Evolutionary conservation across 352 stramenopile genomes (phyloP), one percentile per base, ranked within the genome.

Genomic region (Pelagophyceae sp.): DNA sequence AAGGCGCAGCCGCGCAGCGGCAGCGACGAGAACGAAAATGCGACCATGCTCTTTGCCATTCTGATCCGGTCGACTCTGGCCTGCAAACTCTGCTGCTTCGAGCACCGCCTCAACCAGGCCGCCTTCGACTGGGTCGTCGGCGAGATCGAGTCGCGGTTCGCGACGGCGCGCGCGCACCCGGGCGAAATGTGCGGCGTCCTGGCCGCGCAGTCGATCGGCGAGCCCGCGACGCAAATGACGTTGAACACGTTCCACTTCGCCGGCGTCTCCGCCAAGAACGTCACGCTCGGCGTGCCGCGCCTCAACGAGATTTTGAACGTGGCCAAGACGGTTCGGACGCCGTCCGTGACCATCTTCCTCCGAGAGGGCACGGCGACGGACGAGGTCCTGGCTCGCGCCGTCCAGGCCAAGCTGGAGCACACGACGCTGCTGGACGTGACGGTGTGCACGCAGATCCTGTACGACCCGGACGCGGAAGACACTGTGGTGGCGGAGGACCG

Each of bases 241-340:
- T 87, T 99, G 72, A 99, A 99, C 87, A 99, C 96, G 67, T 99
- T 99, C 87, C 96, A 99, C 86, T 99, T 98, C 83, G 95, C 96
- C 80, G 91, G 96, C 92, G 95, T 99, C 78, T 97, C 92, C 63
- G 95, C 95, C 29, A 99, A 99, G 86, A 99, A 99, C 89, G 96
- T 99, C 27, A 99, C 96, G 50, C 91, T 99, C 38, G 96, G 96
- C 89, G 96, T 99, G 61, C 96, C 96, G 72, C 92, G 96, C 72
- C 83, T 99, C 78, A 98, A 99, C 86, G 96, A 99, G 89, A 97
- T 99, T 79, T 98, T 99, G 82, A 98, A 98, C 80, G 96, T 98
- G 61, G 94, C 94, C 20, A 98, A 98, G 85, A 95, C 96, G 50
- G 93, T 98, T 38, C 97, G 97, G 80, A 99, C 95, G 3, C 96